A percentile compares a stretch with the other conserved stretches of the same genome.
Conservation (phyloP, 2,329 filamentous ascomycete species). For the Penicillium sp. region DNA sequence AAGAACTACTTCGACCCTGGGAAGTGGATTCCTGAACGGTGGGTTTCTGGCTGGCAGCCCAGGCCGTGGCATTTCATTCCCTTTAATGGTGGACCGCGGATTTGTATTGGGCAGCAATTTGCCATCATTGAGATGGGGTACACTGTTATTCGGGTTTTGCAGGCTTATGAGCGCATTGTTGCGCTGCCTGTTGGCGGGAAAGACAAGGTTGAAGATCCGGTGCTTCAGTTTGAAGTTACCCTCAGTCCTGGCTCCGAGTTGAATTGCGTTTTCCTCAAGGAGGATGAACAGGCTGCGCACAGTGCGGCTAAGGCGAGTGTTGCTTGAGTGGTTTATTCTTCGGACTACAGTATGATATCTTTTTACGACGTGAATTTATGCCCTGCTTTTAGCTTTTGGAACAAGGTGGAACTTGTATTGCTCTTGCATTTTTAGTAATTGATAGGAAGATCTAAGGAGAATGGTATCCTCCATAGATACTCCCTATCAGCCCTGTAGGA, state of each 20-base stretch:
- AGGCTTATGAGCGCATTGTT: constrained; percentile 42
- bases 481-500: too few species aligned
- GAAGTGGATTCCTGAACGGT: constrained; percentile 53
- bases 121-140: constrained; percentile 60
- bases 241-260: constrained; percentile 40
- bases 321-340: background rate
- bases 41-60: constrained; percentile 52
- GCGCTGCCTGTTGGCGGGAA: constrained; percentile 34
- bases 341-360: background rate
- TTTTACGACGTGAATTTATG: background rate
- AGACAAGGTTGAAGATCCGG: constrained; percentile 37
- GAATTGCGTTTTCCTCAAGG: constrained; percentile 42
- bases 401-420: too few species aligned
- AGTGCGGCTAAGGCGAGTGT: background rate
- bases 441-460: background rate
- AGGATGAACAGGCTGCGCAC: constrained; percentile 20
- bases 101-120: constrained; percentile 61
- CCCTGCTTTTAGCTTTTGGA: background rate
- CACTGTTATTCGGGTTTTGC: constrained; percentile 45
- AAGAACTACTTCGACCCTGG: constrained; percentile 43
- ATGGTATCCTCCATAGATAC: background rate
- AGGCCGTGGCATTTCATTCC: constrained; percentile 57
- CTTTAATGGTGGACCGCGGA: constrained; percentile 55
- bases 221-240: constrained; percentile 41
- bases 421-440: background rate